Base-by-base conservation (phyloP, 331 rosid species). In the Quercus tomentella region DNA sequence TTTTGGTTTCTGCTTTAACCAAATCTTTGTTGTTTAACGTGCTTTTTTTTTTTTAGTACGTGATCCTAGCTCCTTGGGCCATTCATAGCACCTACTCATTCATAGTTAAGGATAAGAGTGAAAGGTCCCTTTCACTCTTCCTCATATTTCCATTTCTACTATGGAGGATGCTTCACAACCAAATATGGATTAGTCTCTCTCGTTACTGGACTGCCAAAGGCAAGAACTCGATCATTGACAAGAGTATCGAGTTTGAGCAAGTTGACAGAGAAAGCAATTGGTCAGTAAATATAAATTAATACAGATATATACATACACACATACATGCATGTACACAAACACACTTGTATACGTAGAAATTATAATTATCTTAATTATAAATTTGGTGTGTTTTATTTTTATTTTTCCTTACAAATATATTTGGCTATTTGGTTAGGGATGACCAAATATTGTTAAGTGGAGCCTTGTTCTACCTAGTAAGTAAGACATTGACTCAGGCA, bases 371-470 rank as follows among this genome's bases (percentile, higher is more conserved):
- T 41, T 41, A 7, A 41, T 41, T 8, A 8, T 41, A 41, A 37
- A 41, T 41, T 41, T 41, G 45, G 45, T 41, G 45, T 41, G 45
- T 21, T 58, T 58, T 14, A 2, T 60, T 49, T 33, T 41, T 8
- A 41, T 41, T 41, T 41, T 41, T 41, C 45, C 45, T 41, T 41
- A 2, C 45, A 41, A 41, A 41, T 37, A 8, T 41, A 41, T 9
- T 6, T 23, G 61, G 43, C 81, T 37, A 37, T 9, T 8, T 23
- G 61, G 2, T 33, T 79, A 94, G 98, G 98, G 98, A 94, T 79
- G 96, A 94, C 52, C 98, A 92, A 76, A 90, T 94, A n/a, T 18
- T 94, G 82, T 83, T 94, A 60, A 89, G 74, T 76, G 98, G 75
- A 11, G 4, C 84, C 0, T 0, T 83, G 8, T 66, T 85, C 57